These are phyloP conservation scores for Lomentospora prolificans DNA, from an alignment of 2,329 filamentous ascomycete species.

Conservation along the genomic window DNA sequence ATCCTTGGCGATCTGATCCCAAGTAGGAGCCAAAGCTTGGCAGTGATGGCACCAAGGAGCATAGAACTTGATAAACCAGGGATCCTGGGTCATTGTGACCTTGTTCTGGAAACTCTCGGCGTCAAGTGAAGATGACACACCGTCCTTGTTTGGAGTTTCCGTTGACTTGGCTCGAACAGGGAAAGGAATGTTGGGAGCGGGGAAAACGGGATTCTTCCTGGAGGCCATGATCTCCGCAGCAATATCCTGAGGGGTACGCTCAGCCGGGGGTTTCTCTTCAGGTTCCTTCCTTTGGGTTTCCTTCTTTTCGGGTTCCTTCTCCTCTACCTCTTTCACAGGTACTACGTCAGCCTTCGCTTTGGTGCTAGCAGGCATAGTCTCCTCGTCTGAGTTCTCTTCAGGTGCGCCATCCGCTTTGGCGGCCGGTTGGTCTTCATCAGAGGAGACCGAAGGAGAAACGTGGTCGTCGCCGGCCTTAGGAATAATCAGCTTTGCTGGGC, in stretches of 20 bases:
- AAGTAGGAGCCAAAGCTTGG: conserved; percentile 82
- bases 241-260: too few relatives aligned
- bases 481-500: conserved; percentile 57
- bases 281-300: conserved; percentile 5
- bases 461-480: conserved; percentile 60
- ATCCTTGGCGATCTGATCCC: conserved; percentile 80
- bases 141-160: conserved; percentile 61
- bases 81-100: conserved; percentile 78
- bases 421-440: background rate
- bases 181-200: conserved; percentile 15
- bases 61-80: conserved; percentile 99
- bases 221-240: conserved; percentile 19
- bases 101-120: conserved; percentile 77
- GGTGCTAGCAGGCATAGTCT: conserved; percentile 17
- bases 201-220: conserved; percentile 19
- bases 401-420: background rate
- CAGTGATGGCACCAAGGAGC: conserved; percentile 97
- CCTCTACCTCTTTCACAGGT: conserved; percentile 10
- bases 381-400: background rate
- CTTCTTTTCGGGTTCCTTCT: conserved; percentile 12
- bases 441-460: background rate
- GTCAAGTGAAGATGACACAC: conserved; percentile 64
- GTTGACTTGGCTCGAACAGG: conserved; percentile 40
- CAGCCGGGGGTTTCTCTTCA: too few relatives aligned
- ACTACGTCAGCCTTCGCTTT: conserved; percentile 22